These are phyloP conservation scores for Protea cynaroides DNA, from an alignment of 164 flowering plant genomes.

Conservation along the genomic window DNA sequence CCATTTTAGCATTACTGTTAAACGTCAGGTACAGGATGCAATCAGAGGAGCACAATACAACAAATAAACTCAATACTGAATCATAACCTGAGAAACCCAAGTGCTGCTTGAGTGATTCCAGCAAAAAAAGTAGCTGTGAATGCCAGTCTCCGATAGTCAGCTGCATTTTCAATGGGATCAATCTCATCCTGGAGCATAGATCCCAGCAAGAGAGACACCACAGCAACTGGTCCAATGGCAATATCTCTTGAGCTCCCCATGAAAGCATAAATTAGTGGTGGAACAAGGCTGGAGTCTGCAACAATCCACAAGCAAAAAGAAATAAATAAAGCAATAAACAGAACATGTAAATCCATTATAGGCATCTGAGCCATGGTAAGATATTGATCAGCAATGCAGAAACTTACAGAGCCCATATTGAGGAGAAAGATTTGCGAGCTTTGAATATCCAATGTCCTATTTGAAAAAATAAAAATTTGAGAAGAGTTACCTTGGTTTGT, in stretches of 20 bases:
- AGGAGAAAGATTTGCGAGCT: conserved; percentile 58
- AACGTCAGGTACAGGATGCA: neutral
- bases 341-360: neutral
- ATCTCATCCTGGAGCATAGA: conserved; percentile 65
- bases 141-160: conserved; percentile 64
- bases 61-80: neutral
- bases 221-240: conserved; percentile 97
- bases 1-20: neutral
- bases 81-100: conserved; percentile 75
- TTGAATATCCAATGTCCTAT: conserved; percentile 74
- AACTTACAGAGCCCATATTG: conserved; percentile 71
- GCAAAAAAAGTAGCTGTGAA: conserved; percentile 97
- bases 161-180: conserved; percentile 37
- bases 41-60: neutral
- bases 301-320: conserved; percentile 3
- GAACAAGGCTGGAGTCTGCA: conserved; percentile 91
- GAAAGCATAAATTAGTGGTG: conserved; percentile 88
- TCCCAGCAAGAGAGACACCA: conserved; percentile 83
- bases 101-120: conserved; percentile 76
- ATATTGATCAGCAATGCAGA: neutral
- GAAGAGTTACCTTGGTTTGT: neutral
- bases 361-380: neutral
- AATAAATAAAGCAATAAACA: neutral
- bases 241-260: conserved; percentile 99
- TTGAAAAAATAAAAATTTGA: conserved; percentile 1